phyloP scores from a whole-genome alignment of 139 green algal species.

The Micractinium sp. region DNA sequence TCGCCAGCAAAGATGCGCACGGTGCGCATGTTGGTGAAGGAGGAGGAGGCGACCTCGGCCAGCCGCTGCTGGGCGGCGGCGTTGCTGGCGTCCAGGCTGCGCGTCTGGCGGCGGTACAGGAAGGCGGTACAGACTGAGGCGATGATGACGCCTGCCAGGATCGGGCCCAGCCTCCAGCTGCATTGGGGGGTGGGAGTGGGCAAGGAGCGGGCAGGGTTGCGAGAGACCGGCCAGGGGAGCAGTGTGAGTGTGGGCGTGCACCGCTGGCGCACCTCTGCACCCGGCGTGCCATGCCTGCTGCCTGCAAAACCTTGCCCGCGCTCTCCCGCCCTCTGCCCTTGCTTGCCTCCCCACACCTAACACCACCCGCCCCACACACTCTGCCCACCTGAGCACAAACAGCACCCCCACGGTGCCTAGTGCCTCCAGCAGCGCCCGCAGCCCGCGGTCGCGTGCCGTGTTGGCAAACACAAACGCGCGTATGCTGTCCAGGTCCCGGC shows the following conservation, averaged over 20 bases:
- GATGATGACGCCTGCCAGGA: conserved; percentile 82
- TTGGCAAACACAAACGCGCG: conserved; percentile 86
- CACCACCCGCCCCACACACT: conserved; percentile 60
- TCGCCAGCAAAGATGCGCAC: conserved; percentile 87
- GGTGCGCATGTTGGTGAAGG: conserved; percentile 44
- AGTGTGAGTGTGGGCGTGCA: neutral
- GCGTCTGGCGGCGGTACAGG: conserved; percentile 75
- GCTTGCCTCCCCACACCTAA: neutral
- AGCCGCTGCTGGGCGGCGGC: conserved; percentile 69
- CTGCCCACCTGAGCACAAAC: conserved; percentile 41
- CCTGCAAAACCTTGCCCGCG: neutral
- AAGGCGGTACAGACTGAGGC: conserved; percentile 72
- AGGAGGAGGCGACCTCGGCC: conserved; percentile 55
- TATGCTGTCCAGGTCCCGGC: conserved; percentile 83
- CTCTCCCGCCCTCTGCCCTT: too few relatives aligned
- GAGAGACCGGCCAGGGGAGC: neutral
- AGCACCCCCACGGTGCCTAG: conserved; percentile 70
- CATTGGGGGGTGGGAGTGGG: neutral
- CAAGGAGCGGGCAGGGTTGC: neutral
- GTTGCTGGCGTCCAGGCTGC: conserved; percentile 57
- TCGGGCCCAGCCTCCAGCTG: conserved; percentile 79
- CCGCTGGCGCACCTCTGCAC: neutral
- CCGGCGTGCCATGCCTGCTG: neutral
- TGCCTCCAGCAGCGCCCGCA: conserved; percentile 79
- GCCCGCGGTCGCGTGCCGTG: conserved; percentile 77